A percentile compares a stretch with the other conserved stretches of the same genome.
phyloP scores from a whole-genome alignment of 2,329 filamentous ascomycete species.

The Samsoniella hepiali region DNA sequence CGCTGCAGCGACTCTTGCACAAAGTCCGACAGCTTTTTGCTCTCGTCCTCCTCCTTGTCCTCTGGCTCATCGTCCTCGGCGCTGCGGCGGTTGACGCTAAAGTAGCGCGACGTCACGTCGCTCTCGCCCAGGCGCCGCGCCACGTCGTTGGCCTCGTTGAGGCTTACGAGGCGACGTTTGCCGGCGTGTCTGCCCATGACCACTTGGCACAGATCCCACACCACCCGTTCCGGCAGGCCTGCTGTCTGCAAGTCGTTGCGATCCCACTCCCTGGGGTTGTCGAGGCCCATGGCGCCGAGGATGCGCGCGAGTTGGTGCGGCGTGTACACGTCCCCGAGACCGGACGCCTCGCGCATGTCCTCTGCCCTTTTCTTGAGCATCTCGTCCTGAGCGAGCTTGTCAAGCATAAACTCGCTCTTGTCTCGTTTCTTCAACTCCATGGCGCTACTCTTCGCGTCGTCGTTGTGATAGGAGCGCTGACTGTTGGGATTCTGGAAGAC shows the following conservation, averaged over 20 bases:
- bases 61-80: slow-evolving; percentile 28
- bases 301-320: slow-evolving; percentile 27
- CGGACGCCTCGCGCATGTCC: slow-evolving; percentile 25
- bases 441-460: slow-evolving; percentile 10
- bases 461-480: not conserved
- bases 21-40: slow-evolving; percentile 29
- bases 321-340: slow-evolving; percentile 31
- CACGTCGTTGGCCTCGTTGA: slow-evolving; percentile 58
- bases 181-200: slow-evolving; percentile 31
- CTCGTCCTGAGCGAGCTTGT: slow-evolving; percentile 6
- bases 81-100: slow-evolving; percentile 30
- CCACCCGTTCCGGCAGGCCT: slow-evolving; percentile 23
- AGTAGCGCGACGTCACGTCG: slow-evolving; percentile 38
- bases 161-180: slow-evolving; percentile 49
- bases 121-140: slow-evolving; percentile 53
- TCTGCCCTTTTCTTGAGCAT: slow-evolving; percentile 15
- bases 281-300: slow-evolving; percentile 27
- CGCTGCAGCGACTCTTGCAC: slow-evolving; percentile 23
- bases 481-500: slow-evolving; percentile 30
- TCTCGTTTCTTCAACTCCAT: not conserved
- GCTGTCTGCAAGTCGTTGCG: slow-evolving; percentile 10
- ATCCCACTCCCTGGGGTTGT: slow-evolving; percentile 20
- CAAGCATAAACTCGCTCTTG: slow-evolving; percentile 18
- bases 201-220: slow-evolving; percentile 36
- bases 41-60: slow-evolving; percentile 25